Base-by-base conservation (phyloP, 2,329 filamentous ascomycete genomes). In the Fusarium sacchari region DNA sequence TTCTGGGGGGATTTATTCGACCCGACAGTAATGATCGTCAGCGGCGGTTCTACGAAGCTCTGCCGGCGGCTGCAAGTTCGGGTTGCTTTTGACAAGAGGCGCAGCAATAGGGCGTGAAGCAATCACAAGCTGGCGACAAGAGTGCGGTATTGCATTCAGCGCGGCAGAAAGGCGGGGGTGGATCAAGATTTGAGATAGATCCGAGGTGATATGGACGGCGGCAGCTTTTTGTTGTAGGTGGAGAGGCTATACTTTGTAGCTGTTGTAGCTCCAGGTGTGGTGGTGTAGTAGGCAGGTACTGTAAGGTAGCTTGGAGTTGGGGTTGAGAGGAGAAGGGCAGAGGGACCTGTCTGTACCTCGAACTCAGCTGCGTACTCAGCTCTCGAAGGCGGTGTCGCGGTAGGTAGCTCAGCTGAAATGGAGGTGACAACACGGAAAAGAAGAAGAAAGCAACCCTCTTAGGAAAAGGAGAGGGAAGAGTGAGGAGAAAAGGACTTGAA, bases 101-200 rank as follows among this genome's bases (percentile, higher is more conserved):
- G 64, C 55, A 68, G 63, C 58, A 66, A 67, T 57, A 60, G 43
- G 37, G 59, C 56, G 53, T 50, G 55, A 53, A 58, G 47, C 49
- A 49, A 59, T 62, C 67, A 68, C 67, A 74, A 49, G 43, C 47
- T 42, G 57, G 40, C 40, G 44, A 73, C 49, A 43, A 43, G 32
- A 40, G 53, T 28, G 55, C 53, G 57, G 59, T 59, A 59, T 47
- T 43, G 65, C 43, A 43, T 50, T 44, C 44, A 56, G 40, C 52
- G 44, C 63, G 60, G 43, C 49, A 60, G 40, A 65, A 74, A 66
- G 67, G 71, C 71, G 71, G 63, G 67, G 67, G 64, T 50, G 71
- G 47, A 69, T 59, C 44, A 71, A 67, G 30, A 55, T 65, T 64
- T 57, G 50, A 58, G 56, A 40, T 49, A 58, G 60, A 60, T 43